Conservation (phyloP, 306 rosid genomes). For the Gastrolobium bilobum region DNA sequence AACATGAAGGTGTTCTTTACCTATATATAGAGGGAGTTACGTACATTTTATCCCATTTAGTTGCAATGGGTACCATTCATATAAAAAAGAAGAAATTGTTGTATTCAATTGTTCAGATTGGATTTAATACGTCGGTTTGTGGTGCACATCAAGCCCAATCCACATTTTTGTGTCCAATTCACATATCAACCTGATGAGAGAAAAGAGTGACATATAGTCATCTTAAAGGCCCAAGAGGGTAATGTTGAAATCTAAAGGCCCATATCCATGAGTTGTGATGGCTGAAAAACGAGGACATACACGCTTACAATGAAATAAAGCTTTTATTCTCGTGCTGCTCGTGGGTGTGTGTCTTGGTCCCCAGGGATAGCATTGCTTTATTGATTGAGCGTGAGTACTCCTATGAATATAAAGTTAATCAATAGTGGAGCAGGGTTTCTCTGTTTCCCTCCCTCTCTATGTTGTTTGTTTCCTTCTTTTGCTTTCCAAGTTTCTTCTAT, state of each 20-base stretch:
- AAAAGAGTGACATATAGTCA: background rate
- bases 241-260: background rate
- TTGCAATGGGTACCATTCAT: too few species aligned
- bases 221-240: background rate
- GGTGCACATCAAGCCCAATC: background rate
- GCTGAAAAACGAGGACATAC: background rate
- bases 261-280: background rate
- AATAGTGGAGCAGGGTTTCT: constrained; percentile 41
- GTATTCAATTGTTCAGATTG: too few species aligned
- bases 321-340: constrained; percentile 38
- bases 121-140: background rate
- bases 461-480: constrained; percentile 30
- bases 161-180: background rate
- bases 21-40: too few species aligned
- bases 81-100: too few species aligned
- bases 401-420: constrained; percentile 28
- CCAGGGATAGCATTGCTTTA: constrained; percentile 6
- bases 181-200: background rate
- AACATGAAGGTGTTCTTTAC: too few species aligned
- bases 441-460: constrained; percentile 24
- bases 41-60: too few species aligned
- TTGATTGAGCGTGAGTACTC: constrained; percentile 31
- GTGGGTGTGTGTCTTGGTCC: constrained; percentile 46
- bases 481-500: constrained; percentile 39
- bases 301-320: background rate